Conservation (phyloP, 2,329 filamentous ascomycete species). For the Neofusicoccum cordaticola region DNA sequence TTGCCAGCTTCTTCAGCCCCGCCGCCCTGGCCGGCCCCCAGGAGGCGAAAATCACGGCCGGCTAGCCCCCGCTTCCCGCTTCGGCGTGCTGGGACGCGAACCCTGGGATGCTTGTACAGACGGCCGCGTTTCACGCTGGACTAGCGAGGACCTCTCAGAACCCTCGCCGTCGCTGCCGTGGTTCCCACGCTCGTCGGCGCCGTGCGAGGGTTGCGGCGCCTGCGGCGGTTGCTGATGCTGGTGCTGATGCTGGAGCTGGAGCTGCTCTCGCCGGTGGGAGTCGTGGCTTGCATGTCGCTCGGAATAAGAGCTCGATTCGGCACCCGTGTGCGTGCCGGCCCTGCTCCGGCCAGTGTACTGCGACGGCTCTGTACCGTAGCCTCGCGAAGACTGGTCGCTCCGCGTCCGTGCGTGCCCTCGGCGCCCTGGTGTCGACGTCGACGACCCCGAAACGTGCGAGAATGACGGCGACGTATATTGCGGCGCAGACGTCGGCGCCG, state of each 20-base stretch:
- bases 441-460: slow-evolving; percentile 16
- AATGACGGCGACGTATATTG: slow-evolving; percentile 34
- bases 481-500: slow-evolving; percentile 50
- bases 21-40: neutral
- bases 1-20: neutral
- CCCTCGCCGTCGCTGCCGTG: slow-evolving; percentile 6
- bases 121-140: slow-evolving; percentile 12
- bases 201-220: neutral
- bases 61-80: slow-evolving; percentile 9
- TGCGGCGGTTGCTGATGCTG: neutral
- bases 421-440: slow-evolving; percentile 14
- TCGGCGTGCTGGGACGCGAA: slow-evolving; percentile 14
- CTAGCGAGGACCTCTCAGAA: slow-evolving; percentile 7
- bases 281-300: slow-evolving; percentile 16
- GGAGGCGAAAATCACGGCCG: neutral
- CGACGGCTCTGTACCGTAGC: slow-evolving; percentile 1
- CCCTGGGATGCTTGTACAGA: slow-evolving; percentile 8
- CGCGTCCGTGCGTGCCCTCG: slow-evolving; percentile 17
- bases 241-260: neutral
- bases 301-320: slow-evolving; percentile 14
- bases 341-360: slow-evolving; percentile 14
- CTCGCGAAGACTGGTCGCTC: slow-evolving; percentile 15
- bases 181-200: neutral
- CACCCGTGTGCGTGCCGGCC: slow-evolving; percentile 13
- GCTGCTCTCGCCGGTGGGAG: slow-evolving; percentile 2